Percentiles rank a stretch among this genome's conserved stretches.
Conservation (phyloP, 345 rosid genomes). For the Cardamine occulta region DNA sequence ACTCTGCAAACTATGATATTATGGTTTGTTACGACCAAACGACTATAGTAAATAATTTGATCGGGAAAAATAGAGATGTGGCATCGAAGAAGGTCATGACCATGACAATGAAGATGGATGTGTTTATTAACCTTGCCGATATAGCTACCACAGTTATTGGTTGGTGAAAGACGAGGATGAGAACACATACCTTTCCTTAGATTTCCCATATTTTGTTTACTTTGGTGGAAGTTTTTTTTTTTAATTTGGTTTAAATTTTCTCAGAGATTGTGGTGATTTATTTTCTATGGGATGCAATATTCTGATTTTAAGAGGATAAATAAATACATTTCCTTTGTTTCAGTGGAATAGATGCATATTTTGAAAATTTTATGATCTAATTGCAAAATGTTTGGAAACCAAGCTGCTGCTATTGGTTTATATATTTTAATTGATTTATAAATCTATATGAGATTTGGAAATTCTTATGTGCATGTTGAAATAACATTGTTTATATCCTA, state of each 20-base stretch:
- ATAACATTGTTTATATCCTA: too few species aligned
- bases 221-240: background rate
- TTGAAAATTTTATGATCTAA: background rate
- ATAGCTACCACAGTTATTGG: conserved; percentile 9
- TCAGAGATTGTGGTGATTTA: background rate
- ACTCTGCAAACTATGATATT: conserved; percentile 29
- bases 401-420: too few species aligned
- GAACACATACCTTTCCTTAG: background rate
- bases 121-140: background rate
- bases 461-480: too few species aligned
- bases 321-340: background rate
- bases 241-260: background rate
- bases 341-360: background rate
- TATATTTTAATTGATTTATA: too few species aligned
- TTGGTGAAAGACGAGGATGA: background rate
- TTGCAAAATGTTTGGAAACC: background rate
- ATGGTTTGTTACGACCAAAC: conserved; percentile 24
- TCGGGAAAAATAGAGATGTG: conserved; percentile 8
- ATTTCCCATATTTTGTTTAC: background rate
- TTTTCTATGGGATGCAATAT: background rate
- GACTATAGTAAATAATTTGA: background rate
- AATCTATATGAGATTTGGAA: too few species aligned
- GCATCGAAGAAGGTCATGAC: background rate
- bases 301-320: background rate
- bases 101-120: conserved; percentile 1